phyloP scores from a whole-genome alignment of 2,329 filamentous ascomycete genomes.

The Aphanocladium album region DNA sequence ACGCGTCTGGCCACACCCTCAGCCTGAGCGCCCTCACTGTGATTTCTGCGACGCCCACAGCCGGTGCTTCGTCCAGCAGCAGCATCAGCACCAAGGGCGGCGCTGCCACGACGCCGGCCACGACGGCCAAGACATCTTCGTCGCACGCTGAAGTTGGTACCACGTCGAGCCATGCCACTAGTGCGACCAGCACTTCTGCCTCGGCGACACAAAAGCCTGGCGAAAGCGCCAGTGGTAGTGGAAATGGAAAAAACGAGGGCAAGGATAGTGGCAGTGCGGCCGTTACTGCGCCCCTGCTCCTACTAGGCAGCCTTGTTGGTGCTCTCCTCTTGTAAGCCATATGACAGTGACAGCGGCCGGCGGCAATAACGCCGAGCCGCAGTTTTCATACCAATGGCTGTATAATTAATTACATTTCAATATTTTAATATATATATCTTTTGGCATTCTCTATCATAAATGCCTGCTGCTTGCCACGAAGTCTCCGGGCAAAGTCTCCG shows the following conservation, averaged over 20 bases:
- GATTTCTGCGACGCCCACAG: no score
- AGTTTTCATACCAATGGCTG: not conserved
- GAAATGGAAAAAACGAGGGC: not conserved
- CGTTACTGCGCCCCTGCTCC: not conserved
- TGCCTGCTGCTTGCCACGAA: not conserved
- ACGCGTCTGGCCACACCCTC: no score
- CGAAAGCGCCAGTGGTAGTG: not conserved
- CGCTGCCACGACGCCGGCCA: no score
- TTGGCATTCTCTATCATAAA: not conserved
- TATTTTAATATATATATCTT: not conserved
- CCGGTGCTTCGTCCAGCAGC: no score
- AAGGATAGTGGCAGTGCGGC: not conserved
- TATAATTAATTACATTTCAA: not conserved
- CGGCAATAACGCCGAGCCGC: not conserved
- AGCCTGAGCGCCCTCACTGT: slow-evolving; percentile 30
- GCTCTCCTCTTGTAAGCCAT: not conserved
- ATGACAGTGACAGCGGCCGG: not conserved
- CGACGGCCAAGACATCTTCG: not conserved
- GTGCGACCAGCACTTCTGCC: not conserved
- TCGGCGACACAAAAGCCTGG: not conserved
- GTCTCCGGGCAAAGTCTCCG: no score
- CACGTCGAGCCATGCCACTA: not conserved
- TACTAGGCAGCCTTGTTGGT: not conserved
- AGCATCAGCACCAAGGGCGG: no score
- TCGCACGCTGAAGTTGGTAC: not conserved